Percentiles rank a stretch among this genome's conserved stretches.
These are phyloP conservation scores for Daldinia decipiens DNA, from an alignment of 495 filamentous ascomycete species.

Conservation along the genomic window DNA sequence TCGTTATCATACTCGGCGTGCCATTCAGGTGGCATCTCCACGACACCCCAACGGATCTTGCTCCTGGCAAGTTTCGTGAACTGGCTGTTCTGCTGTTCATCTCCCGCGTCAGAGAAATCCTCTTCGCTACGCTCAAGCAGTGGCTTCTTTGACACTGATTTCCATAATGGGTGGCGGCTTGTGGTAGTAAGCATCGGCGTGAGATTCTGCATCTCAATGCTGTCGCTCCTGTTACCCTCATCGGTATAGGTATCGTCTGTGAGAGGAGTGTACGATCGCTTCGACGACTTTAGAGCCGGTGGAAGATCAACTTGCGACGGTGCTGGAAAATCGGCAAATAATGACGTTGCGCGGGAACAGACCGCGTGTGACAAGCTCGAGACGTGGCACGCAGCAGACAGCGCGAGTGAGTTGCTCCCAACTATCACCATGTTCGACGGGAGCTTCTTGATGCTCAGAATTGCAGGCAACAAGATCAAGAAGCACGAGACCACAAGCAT, in stretches of 20 bases:
- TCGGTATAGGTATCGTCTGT: constrained; percentile 1
- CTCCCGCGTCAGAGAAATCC: not conserved
- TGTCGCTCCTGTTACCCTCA: not conserved
- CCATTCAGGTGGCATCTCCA: constrained; percentile 35
- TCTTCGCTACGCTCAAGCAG: constrained; percentile 19
- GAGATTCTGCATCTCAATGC: constrained; percentile 23
- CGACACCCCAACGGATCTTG: constrained; percentile 39
- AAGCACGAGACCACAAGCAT: constrained; percentile 21
- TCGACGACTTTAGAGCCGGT: constrained; percentile 3
- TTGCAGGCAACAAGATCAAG: constrained; percentile 20
- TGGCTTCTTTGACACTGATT: constrained; percentile 4
- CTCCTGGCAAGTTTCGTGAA: constrained; percentile 35
- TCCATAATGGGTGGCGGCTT: not conserved
- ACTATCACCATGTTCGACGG: constrained; percentile 31
- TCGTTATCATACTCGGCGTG: constrained; percentile 22
- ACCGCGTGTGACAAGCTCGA: constrained; percentile 28
- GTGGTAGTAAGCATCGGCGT: not conserved
- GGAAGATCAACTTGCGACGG: constrained; percentile 7
- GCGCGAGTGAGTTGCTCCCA: constrained; percentile 40
- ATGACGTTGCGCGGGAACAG: not conserved
- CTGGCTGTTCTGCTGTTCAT: constrained; percentile 2
- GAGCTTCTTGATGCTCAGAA: constrained; percentile 21
- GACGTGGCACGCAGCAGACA: constrained; percentile 39
- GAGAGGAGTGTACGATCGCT: constrained; percentile 3
- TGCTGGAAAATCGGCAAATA: not conserved